Conservation (phyloP, 306 rosid species). For the Rosa lucieae region DNA sequence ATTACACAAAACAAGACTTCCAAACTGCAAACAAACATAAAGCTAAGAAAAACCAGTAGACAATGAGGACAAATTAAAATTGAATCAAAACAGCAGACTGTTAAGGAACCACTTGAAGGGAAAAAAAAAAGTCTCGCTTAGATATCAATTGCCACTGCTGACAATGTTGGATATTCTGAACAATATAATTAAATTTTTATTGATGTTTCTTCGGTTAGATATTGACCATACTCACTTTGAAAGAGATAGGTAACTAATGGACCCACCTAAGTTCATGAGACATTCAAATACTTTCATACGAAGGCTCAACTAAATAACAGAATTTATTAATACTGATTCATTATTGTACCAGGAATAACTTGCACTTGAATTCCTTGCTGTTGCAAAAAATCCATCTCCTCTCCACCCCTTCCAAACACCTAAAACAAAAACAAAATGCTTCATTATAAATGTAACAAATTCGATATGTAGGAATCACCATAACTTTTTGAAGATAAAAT, state of each 20-base stretch:
- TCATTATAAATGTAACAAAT: not conserved
- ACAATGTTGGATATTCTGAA: not conserved
- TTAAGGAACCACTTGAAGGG: not conserved
- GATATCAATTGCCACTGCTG: not conserved
- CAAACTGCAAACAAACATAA: not conserved
- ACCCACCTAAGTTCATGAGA: not conserved
- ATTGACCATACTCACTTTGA: not conserved
- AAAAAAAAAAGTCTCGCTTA: too few relatives aligned
- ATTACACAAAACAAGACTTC: not conserved
- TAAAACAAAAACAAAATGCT: slow-evolving; percentile 23
- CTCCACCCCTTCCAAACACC: slow-evolving; percentile 99
- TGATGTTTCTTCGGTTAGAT: not conserved
- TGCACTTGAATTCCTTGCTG: slow-evolving; percentile 88
- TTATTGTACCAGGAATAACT: slow-evolving; percentile 82
- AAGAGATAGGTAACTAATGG: not conserved
- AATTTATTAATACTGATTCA: not conserved
- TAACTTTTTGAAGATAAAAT: slow-evolving; percentile 6
- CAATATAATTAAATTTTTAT: not conserved
- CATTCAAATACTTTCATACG: not conserved
- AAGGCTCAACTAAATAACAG: slow-evolving; percentile 21
- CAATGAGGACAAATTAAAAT: not conserved
- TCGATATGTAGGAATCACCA: not conserved
- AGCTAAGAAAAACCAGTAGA: not conserved
- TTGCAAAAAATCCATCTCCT: slow-evolving; percentile 97
- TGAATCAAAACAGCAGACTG: not conserved